Evolutionary conservation across 2,329 filamentous ascomycete species (phyloP).

Genomic region (Alternaria triticina): DNA sequence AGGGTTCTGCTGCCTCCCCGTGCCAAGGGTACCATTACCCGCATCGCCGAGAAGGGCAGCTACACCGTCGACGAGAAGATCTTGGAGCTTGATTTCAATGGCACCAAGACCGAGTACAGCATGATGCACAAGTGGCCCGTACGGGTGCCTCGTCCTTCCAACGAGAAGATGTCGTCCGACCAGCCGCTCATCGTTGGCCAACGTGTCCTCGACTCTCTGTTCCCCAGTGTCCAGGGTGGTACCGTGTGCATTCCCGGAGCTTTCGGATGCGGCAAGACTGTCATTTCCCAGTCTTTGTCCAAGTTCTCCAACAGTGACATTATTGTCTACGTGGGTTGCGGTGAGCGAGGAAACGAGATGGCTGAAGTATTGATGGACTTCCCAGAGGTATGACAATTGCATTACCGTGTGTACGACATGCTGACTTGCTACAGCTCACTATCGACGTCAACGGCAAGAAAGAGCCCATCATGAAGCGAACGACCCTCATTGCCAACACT

Average conservation of each 20-base stretch:
- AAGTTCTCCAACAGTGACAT: constrained; percentile 99
- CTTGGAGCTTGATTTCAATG: constrained; percentile 95
- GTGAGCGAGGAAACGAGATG: constrained; percentile 99
- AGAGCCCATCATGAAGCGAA: constrained; percentile 99
- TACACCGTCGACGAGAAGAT: constrained; percentile 96
- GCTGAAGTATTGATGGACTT: constrained; percentile 99
- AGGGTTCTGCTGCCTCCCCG: constrained; percentile 91
- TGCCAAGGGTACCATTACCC: constrained; percentile 88
- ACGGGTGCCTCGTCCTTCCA: constrained; percentile 89
- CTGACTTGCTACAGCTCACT: constrained; percentile 65
- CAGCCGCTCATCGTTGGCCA: constrained; percentile 96
- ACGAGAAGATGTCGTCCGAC: constrained; percentile 88
- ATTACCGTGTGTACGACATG: neutral
- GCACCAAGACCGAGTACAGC: constrained; percentile 88
- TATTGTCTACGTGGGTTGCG: constrained; percentile 92
- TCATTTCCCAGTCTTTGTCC: constrained; percentile 97
- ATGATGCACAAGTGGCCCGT: constrained; percentile 99
- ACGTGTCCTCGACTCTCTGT: constrained; percentile 93
- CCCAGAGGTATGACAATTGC: constrained; percentile 68
- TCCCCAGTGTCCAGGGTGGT: constrained; percentile 94
- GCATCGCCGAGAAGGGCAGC: constrained; percentile 84
- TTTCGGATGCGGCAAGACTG: constrained; percentile 98
- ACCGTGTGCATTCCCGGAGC: constrained; percentile 98
- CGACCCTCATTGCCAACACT: constrained; percentile 96
- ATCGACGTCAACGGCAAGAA: constrained; percentile 93